Evolutionary conservation across 179 eudicot genomes (phyloP).

Genomic region (Silene coronaria): DNA sequence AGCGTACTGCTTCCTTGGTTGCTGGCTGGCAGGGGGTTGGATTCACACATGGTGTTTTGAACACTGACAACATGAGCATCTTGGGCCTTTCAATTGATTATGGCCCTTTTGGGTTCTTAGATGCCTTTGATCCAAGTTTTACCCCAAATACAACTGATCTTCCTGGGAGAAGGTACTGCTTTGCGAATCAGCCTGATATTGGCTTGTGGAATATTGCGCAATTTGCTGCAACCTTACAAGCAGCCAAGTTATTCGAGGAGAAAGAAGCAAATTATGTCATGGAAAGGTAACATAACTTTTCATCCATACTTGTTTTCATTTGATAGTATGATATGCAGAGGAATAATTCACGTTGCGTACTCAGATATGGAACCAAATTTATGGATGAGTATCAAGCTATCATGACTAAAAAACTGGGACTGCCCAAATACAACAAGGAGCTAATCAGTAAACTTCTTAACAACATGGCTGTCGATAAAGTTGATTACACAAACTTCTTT

Average conservation of each 20-base stretch:
- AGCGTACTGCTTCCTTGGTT: constrained; percentile 91
- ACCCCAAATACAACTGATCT: constrained; percentile 99
- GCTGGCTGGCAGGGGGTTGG: constrained; percentile 99
- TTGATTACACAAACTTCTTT: constrained; percentile 95
- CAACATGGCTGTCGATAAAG: constrained; percentile 99
- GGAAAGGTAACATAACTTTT: constrained; percentile 74
- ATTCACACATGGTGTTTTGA: constrained; percentile 98
- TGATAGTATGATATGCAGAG: background rate
- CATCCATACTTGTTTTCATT: background rate
- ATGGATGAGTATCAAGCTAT: constrained; percentile 97
- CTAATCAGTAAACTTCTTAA: constrained; percentile 85
- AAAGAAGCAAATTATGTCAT: constrained; percentile 84
- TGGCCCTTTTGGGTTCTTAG: constrained; percentile 97
- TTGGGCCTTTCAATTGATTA: constrained; percentile 97
- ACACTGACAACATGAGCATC: constrained; percentile 98
- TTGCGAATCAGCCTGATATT: constrained; percentile 98
- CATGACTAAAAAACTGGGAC: constrained; percentile 90
- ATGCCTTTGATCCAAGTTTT: constrained; percentile 98
- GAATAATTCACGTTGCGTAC: background rate
- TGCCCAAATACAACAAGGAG: constrained; percentile 85
- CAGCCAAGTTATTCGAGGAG: constrained; percentile 70
- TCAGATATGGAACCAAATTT: constrained; percentile 94
- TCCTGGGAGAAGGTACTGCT: constrained; percentile 98
- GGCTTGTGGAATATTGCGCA: constrained; percentile 98
- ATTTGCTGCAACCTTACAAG: constrained; percentile 73